Percentiles rank a stretch among this genome's conserved stretches.
Conservation (phyloP, 495 filamentous ascomycete genomes). For the Tuber brumale region DNA sequence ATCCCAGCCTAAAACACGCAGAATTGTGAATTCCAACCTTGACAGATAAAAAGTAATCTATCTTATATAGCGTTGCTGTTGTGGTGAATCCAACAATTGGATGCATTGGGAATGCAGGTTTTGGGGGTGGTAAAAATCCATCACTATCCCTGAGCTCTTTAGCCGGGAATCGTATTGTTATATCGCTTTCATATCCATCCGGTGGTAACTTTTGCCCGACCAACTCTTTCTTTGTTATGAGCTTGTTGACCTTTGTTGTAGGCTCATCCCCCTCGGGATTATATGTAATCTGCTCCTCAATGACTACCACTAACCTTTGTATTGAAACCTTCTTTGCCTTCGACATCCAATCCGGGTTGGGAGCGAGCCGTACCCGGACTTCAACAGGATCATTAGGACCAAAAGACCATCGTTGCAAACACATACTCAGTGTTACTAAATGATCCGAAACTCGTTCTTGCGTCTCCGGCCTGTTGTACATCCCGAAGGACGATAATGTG, state of each 20-base stretch:
- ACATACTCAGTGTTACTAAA: slow-evolving; percentile 83
- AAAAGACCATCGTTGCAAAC: slow-evolving; percentile 90
- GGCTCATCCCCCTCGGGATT: slow-evolving; percentile 98
- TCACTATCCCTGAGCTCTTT: slow-evolving; percentile 84
- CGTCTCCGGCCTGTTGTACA: slow-evolving; percentile 94
- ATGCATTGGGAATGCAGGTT: slow-evolving; percentile 82
- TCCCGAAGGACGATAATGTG: slow-evolving; percentile 94
- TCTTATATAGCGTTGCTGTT: slow-evolving; percentile 89
- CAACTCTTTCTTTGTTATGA: slow-evolving; percentile 74
- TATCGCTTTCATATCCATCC: slow-evolving; percentile 79
- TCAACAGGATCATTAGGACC: slow-evolving; percentile 91
- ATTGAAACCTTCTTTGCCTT: slow-evolving; percentile 92
- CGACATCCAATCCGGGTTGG: slow-evolving; percentile 81
- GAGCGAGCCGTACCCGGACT: slow-evolving; percentile 86
- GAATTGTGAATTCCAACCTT: slow-evolving; percentile 56
- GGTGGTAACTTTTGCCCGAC: slow-evolving; percentile 79
- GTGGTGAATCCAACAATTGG: slow-evolving; percentile 87
- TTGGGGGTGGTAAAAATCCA: slow-evolving; percentile 77
- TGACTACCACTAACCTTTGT: slow-evolving; percentile 82
- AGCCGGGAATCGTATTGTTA: slow-evolving; percentile 83
- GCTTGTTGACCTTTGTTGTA: slow-evolving; percentile 75
- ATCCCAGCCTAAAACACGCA: not conserved
- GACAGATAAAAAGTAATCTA: slow-evolving; percentile 91
- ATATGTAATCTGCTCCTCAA: slow-evolving; percentile 95
- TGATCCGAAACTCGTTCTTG: slow-evolving; percentile 81